Evolutionary conservation across 805 yeast species (phyloP).

Genomic region (Yamadazyma sp.): DNA sequence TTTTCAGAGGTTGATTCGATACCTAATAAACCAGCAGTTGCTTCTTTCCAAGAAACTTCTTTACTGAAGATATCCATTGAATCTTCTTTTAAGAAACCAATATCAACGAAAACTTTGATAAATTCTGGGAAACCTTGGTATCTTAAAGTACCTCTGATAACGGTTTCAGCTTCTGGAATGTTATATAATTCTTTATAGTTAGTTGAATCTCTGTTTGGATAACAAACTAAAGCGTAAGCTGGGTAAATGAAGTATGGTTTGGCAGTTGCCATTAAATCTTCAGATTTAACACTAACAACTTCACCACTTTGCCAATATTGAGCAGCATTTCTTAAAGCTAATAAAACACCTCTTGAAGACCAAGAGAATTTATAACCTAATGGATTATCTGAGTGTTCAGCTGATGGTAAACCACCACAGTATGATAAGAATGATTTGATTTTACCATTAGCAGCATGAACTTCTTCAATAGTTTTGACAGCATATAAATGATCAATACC

Average conservation of each 20-base stretch:
- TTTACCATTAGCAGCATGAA: conserved; percentile 87
- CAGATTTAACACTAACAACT: conserved; percentile 74
- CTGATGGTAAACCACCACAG: conserved; percentile 99
- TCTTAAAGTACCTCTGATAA: conserved; percentile 95
- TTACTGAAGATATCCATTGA: conserved; percentile 55
- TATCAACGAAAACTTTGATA: conserved; percentile 89
- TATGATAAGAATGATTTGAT: conserved; percentile 90
- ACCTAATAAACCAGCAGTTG: conserved; percentile 71
- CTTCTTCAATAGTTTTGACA: conserved; percentile 96
- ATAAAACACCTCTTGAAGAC: conserved; percentile 97
- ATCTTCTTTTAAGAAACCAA: conserved; percentile 86
- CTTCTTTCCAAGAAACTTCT: conserved; percentile 81
- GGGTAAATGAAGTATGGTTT: conserved; percentile 95
- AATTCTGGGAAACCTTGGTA: conserved; percentile 99
- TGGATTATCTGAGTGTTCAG: conserved; percentile 96
- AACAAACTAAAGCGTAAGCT: conserved; percentile 90
- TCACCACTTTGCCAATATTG: conserved; percentile 85
- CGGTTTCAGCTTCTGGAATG: conserved; percentile 97
- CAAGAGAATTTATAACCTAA: conserved; percentile 98
- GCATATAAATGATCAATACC: conserved; percentile 99
- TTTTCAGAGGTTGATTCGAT: conserved; percentile 65
- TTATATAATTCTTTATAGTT: conserved; percentile 85
- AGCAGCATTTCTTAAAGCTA: conserved; percentile 93
- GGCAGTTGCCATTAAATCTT: conserved; percentile 92
- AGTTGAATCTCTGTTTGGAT: conserved; percentile 98